Base-by-base conservation (phyloP, 805 yeast species). In the Kluyveromyces wickerhamii region DNA sequence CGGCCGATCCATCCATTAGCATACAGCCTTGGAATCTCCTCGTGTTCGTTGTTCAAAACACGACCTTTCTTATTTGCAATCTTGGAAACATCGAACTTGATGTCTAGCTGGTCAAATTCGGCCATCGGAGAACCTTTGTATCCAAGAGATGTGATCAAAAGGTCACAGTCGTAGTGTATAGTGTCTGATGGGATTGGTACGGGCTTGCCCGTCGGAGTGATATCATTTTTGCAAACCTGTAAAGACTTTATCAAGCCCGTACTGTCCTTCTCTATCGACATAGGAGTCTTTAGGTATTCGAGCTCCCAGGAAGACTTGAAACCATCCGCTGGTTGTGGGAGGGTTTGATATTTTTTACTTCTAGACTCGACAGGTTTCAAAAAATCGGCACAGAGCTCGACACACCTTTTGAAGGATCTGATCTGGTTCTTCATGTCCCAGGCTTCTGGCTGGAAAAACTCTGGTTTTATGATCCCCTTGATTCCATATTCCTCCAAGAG, bases 1-100 rank as follows among this genome's bases (percentile, higher is more conserved):
- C 72, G 77, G 37, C 81, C 75, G 30, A 87, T 78, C 98, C 98
- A 92, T 0, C 98, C 98, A 7, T 87, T 65, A 2, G 83, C 77
- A 47, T 87, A 89, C 39, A 85, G 60, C 0, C 85, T 80, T 2
- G 52, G 61, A 19, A 54, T 47, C 23, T 41, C 45, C 27, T 35
- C 40, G 13, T 48, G 50, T 1, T 44, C 34, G 1, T 44, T 38
- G 21, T 53, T 45, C 7, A 64, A 37, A 0, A 70, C 69, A 25
- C 71, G 57, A 2, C 78, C 80, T 15, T 65, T 52, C 1, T 46
- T 40, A 38, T 71, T 75, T 1, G 63, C 58, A 9, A 76, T 58
- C n/a, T 63, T 55, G 2, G 79, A 78, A 10, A 49, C 51, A 3
- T 72, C 71, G 49, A 77, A 79, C 13, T 67, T 61, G 8, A 77